Evolutionary conservation across 2,329 filamentous ascomycete genomes (phyloP).

Genomic region (Aureobasidium leucospermi): DNA sequence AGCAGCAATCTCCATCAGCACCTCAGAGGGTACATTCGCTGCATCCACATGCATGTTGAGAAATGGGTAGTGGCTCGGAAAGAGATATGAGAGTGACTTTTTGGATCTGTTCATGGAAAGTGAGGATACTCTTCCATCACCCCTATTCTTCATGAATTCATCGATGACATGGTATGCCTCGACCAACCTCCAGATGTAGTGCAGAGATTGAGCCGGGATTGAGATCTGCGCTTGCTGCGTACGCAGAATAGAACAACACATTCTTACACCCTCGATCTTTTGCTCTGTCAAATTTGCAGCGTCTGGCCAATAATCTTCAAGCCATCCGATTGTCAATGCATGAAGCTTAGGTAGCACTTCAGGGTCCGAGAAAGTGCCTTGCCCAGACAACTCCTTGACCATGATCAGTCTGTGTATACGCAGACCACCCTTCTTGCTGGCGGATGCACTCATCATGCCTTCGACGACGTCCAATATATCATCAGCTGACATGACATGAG

Average conservation of each 20-base stretch:
- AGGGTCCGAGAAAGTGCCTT: constrained; percentile 72
- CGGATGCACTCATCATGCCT: constrained; percentile 10
- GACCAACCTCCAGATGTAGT: constrained; percentile 14
- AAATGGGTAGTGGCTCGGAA: constrained; percentile 86
- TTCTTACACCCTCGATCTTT: constrained; percentile 84
- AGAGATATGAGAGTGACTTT: constrained; percentile 66
- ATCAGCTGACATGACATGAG: constrained; percentile 65
- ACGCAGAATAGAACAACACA: constrained; percentile 88
- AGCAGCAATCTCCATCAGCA: constrained; percentile 79
- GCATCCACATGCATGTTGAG: constrained; percentile 60
- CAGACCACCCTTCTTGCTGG: constrained; percentile 4
- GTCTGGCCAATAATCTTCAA: constrained; percentile 87
- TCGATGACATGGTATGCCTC: constrained; percentile 14
- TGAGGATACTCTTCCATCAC: not conserved
- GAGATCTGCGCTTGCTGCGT: constrained; percentile 49
- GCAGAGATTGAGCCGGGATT: constrained; percentile 10
- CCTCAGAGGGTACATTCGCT: constrained; percentile 56
- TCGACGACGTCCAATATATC: constrained; percentile 84
- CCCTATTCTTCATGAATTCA: not conserved
- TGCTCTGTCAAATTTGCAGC: constrained; percentile 67
- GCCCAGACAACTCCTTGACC: constrained; percentile 81
- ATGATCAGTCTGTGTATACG: constrained; percentile 58
- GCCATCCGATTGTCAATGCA: constrained; percentile 48
- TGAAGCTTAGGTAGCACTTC: constrained; percentile 65
- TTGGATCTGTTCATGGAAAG: constrained; percentile 9